Base-by-base conservation (phyloP, 306 rosid species). In the Lathyrus aphaca region DNA sequence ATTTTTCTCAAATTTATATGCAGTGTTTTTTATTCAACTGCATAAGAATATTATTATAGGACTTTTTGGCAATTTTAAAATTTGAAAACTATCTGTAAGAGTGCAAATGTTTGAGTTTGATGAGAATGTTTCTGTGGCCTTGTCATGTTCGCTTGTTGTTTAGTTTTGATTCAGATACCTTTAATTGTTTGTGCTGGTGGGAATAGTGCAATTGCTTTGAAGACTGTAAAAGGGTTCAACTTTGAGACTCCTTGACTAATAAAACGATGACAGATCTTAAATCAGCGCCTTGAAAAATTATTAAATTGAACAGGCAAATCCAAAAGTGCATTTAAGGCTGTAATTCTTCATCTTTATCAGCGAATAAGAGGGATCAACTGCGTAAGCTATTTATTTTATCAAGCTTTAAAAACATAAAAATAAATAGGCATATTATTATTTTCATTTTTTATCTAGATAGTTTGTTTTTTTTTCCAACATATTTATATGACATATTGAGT, bases 221-320 rank as follows among this genome's bases (percentile, higher is more conserved):
- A 17, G 8, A 60, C 17, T 37, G 66, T 60, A 23, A 51, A 51
- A 45, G 17, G 51, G 16, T 5, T 3, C 30, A 51, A 51, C 58
- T 53, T 46, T 6, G 51, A 1, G 8, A 10, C 10, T 5, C 19
- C 51, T 46, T 46, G 19, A 46, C 51, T n/a, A 46, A 46, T 46
- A n/a, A 46, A 46, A 46, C 51, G 8, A 46, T 46, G 51, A 45
- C 18, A 45, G 51, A 46, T n/a, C 51, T 46, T 46, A 46, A 15
- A 44, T 44, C 49, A 13, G 7, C 6, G 14, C 49, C 14, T 44
- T 44, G 49, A 44, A 13, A 13, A 7, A 35, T 35, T 35, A 35
- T 6, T 35, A 35, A 35, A 6, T 35, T 35, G 6, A 32, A 32
- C 38, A 32, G 38, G 8, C 8, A 32, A 6, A 6, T 32, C 15